These are phyloP conservation scores for Termitomyces sp. DNA, from an alignment of 768 basidiomycete species.

Conservation along the genomic window DNA sequence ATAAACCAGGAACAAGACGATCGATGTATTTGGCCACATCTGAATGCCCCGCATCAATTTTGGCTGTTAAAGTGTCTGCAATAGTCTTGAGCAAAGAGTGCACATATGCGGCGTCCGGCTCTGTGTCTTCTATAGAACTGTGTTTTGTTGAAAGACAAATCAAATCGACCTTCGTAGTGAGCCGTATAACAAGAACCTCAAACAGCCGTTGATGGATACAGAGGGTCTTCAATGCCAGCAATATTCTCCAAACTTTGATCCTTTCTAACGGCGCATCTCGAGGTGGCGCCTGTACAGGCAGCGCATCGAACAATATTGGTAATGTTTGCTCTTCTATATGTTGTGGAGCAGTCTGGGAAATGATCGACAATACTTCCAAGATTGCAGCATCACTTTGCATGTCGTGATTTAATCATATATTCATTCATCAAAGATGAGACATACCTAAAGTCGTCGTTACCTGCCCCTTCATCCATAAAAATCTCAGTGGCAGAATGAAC, in stretches of 20 bases:
- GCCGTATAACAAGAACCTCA: slow-evolving; percentile 72
- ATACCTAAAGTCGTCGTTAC: slow-evolving; percentile 53
- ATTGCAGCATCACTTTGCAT: slow-evolving; percentile 45
- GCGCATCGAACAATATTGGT: slow-evolving; percentile 68
- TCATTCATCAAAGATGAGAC: not conserved
- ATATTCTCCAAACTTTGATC: slow-evolving; percentile 58
- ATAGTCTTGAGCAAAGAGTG: slow-evolving; percentile 78
- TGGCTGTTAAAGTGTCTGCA: slow-evolving; percentile 46
- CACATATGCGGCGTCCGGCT: slow-evolving; percentile 75
- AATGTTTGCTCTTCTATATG: slow-evolving; percentile 72
- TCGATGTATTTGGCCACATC: slow-evolving; percentile 84
- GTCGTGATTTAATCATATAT: not conserved
- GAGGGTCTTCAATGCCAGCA: slow-evolving; percentile 64
- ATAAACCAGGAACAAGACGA: slow-evolving; percentile 64
- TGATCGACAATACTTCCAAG: slow-evolving; percentile 55
- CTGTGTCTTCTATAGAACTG: slow-evolving; percentile 29
- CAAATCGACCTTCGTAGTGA: slow-evolving; percentile 71
- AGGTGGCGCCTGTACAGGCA: slow-evolving; percentile 64
- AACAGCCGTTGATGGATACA: slow-evolving; percentile 77
- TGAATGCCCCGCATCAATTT: slow-evolving; percentile 43
- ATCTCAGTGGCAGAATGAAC: slow-evolving; percentile 74
- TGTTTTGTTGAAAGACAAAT: slow-evolving; percentile 34
- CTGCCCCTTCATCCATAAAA: slow-evolving; percentile 44
- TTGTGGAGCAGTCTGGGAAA: slow-evolving; percentile 53
- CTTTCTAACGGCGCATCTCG: slow-evolving; percentile 49